These are phyloP conservation scores for Balakata baccata DNA, from an alignment of 345 rosid genomes.

Conservation along the genomic window DNA sequence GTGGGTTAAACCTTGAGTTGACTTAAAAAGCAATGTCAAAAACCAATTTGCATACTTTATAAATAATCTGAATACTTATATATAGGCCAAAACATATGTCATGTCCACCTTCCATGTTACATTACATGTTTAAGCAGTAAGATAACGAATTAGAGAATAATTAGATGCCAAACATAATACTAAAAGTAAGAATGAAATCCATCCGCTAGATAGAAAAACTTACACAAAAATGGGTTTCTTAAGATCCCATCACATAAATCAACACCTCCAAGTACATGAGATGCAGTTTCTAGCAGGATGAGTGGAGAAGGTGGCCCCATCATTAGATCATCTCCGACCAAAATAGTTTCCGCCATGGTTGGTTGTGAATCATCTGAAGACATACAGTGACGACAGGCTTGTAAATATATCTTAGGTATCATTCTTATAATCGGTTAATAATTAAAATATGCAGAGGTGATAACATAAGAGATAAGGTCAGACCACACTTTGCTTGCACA, in stretches of 20 bases:
- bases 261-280: slow-evolving; percentile 70
- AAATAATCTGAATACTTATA: neutral
- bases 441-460: neutral
- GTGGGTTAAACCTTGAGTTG: too few relatives aligned
- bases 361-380: slow-evolving; percentile 86
- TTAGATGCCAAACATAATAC: neutral
- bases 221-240: slow-evolving; percentile 82
- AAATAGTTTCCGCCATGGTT: slow-evolving; percentile 87
- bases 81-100: neutral
- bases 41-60: neutral
- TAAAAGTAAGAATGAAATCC: neutral
- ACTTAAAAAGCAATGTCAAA: too few relatives aligned
- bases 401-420: neutral
- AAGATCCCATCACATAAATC: slow-evolving; percentile 77
- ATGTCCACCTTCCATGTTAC: neutral
- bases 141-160: neutral
- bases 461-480: neutral
- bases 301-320: slow-evolving; percentile 86
- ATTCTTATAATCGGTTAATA: neutral
- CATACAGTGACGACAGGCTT: neutral
- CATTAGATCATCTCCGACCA: slow-evolving; percentile 95
- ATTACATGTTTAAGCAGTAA: neutral
- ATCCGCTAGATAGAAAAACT: slow-evolving; percentile 27
- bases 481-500: neutral
- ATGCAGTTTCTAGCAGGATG: slow-evolving; percentile 84